Percentiles rank a stretch among this genome's conserved stretches.
Evolutionary conservation across 2,329 filamentous ascomycete species (phyloP).

Genomic region (Trichoderma endophyticum): DNA sequence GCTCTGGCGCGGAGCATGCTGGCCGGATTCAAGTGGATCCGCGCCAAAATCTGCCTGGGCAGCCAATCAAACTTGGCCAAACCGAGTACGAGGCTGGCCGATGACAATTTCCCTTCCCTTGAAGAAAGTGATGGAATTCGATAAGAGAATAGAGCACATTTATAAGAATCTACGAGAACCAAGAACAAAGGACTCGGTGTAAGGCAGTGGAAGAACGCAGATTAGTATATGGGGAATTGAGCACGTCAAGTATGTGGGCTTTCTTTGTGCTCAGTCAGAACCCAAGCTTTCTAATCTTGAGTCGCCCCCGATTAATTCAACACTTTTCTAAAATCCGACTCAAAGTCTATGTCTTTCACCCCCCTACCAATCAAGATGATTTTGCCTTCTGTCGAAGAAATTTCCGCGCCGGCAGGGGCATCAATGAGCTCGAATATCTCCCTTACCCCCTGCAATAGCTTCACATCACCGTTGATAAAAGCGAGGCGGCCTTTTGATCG

Average conservation of each 20-base stretch:
- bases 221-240: neutral
- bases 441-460: conserved; percentile 85
- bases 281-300: neutral
- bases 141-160: neutral
- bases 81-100: conserved; percentile 11
- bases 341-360: conserved; percentile 51
- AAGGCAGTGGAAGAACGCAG: neutral
- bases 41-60: conserved; percentile 29
- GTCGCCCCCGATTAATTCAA: conserved; percentile 22
- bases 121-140: neutral
- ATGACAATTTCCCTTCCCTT: neutral
- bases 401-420: conserved; percentile 36
- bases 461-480: conserved; percentile 60
- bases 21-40: conserved; percentile 41
- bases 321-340: conserved; percentile 39
- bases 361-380: conserved; percentile 62
- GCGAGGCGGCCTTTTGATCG: conserved; percentile 78
- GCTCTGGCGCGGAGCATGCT: conserved; percentile 27
- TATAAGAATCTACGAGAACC: neutral
- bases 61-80: conserved; percentile 29
- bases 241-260: neutral
- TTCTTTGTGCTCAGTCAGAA: neutral
- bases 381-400: conserved; percentile 45
- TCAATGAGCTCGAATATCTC: conserved; percentile 93
- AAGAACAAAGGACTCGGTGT: neutral